These are phyloP conservation scores for Clarireedia sp. DNA, from an alignment of 2,329 filamentous ascomycete genomes.

Conservation along the genomic window DNA sequence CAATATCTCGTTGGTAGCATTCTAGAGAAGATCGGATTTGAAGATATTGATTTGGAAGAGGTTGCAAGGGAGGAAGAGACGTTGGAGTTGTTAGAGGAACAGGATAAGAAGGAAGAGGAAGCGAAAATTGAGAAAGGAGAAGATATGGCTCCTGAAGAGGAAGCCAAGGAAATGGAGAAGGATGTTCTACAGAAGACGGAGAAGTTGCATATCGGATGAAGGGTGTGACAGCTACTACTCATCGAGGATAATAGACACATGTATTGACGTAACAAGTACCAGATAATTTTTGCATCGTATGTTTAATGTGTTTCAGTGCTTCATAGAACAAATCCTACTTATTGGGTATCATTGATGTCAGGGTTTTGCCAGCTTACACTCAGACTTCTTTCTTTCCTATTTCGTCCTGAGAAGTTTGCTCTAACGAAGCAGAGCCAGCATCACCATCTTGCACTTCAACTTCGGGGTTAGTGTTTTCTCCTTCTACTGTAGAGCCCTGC, in stretches of 20 bases:
- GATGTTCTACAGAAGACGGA: conserved; percentile 10
- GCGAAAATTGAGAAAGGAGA: conserved; percentile 23
- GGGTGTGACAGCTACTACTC: neutral
- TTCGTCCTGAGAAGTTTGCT: too few relatives aligned
- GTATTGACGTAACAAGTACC: too few relatives aligned
- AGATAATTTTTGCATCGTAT: too few relatives aligned
- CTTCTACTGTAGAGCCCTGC: too few relatives aligned
- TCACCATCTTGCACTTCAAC: too few relatives aligned
- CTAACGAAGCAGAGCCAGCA: too few relatives aligned
- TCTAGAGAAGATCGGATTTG: conserved; percentile 59
- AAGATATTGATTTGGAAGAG: conserved; percentile 38
- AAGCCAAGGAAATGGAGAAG: conserved; percentile 27
- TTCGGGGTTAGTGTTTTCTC: too few relatives aligned
- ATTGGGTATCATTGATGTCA: too few relatives aligned
- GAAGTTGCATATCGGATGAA: conserved; percentile 5
- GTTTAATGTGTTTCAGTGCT: too few relatives aligned
- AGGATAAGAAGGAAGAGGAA: conserved; percentile 33
- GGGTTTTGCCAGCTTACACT: too few relatives aligned
- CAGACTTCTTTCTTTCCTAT: too few relatives aligned
- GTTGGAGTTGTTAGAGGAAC: conserved; percentile 34
- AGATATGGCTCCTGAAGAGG: conserved; percentile 24
- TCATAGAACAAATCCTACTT: too few relatives aligned
- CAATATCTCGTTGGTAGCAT: conserved; percentile 59
- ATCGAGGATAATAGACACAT: neutral
- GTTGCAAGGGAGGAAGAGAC: conserved; percentile 39